phyloP scores from a whole-genome alignment of 192 early-diverging fungal genomes.

The Funneliformis mosseae region DNA sequence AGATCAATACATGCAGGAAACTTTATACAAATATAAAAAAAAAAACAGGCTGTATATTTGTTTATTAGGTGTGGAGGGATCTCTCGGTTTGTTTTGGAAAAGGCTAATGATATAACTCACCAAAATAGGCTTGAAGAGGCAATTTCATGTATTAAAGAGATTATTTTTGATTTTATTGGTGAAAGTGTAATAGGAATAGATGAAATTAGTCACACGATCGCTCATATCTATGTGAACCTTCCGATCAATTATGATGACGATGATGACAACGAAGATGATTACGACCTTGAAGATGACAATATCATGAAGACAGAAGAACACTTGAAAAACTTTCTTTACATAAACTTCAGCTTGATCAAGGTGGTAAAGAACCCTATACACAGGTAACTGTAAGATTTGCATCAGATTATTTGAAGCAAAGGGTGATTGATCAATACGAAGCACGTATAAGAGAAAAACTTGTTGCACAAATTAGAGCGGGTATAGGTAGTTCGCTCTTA shows the following conservation, averaged over 20 bases:
- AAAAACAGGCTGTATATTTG: no score
- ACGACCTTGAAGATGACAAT: no score
- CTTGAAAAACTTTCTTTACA: no score
- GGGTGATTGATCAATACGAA: not conserved
- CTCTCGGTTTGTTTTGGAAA: not conserved
- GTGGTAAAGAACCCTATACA: not conserved
- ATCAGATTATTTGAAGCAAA: not conserved
- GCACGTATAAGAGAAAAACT: constrained; percentile 6
- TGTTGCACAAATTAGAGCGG: constrained; percentile 2
- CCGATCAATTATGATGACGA: no score
- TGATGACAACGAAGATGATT: no score
- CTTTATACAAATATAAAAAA: not conserved
- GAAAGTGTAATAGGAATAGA: not conserved
- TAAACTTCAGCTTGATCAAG: not conserved
- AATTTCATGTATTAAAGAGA: not conserved
- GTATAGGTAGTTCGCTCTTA: constrained; percentile 5
- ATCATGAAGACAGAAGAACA: no score
- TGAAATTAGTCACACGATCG: not conserved
- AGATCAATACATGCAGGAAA: not conserved
- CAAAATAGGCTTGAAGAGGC: not conserved
- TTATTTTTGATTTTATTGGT: not conserved
- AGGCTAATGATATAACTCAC: not conserved
- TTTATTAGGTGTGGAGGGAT: not conserved
- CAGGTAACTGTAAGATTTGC: not conserved
- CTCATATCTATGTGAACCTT: not conserved